Evolutionary conservation across 2,329 filamentous ascomycete species (phyloP), one percentile per base, ranked within the genome.

Genomic region (Tolypocladium amazonense): DNA sequence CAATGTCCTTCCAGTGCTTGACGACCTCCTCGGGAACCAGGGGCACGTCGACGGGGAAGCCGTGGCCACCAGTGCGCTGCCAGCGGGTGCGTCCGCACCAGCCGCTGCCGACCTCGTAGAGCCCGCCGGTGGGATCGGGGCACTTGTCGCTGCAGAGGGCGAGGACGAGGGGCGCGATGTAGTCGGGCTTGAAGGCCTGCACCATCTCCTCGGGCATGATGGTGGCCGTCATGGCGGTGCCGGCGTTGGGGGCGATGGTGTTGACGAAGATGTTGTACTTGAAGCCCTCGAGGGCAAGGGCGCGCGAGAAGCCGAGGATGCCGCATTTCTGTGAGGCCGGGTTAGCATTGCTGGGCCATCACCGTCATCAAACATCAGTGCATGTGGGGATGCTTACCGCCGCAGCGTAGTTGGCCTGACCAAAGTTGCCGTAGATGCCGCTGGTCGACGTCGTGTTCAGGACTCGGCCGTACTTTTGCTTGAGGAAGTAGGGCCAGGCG

Each of bases 221-320:
- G 57, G 90, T 93, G 66, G 87, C 85, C 59, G 94, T 99, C 90
- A 99, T 94, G 72, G 88, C 87, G 53, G 94, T 99, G 68, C 94
- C 94, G 45, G 94, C 94, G 70, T 97, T 99, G 67, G 94, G 94
- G 30, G 94, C 94, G 70, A 99, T 97, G 61, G 92, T 96, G 83
- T 99, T 99, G 75, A 96, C 90, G 69, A 86, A 92, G 75, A 99
- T 97, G 81, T 97, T 96, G 82, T 99, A 92, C 81, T 97, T 97
- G 71, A 84, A 83, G 68, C 94, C 94, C 78, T 99, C 94, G 56
- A 94, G 83, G 57, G 94, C 94, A 59, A 99, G 84, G 57, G 94
- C 90, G 67, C 92, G 89, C 47, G 92, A 96, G 81, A 99, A 91
- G 62, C 94, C 94, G 50, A 99, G 87, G 65, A 99, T 97, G 77